Evolutionary conservation across 1,284 basidiomycete species (phyloP).

Genomic region (Cystobasidium sp.): DNA sequence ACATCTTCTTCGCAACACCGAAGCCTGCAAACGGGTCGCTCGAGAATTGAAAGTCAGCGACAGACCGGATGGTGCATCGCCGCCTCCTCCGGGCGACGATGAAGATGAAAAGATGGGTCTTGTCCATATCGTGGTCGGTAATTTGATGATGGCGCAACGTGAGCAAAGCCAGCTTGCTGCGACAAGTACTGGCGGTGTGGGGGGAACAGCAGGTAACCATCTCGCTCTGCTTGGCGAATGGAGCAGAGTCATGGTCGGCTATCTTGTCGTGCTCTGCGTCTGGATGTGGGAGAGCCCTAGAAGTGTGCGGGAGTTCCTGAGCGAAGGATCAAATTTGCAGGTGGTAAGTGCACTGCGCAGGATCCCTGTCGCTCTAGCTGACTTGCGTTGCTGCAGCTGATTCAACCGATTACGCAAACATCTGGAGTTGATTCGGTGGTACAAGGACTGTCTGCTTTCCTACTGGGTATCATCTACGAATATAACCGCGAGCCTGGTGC

Average conservation of each 20-base stretch:
- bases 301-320: constrained; percentile 85
- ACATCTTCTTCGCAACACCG: constrained; percentile 62
- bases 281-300: constrained; percentile 97
- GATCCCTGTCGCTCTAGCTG: constrained; percentile 6
- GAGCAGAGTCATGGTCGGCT: constrained; percentile 85
- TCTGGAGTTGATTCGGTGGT: constrained; percentile 83
- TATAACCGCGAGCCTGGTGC: constrained; percentile 91
- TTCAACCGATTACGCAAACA: constrained; percentile 90
- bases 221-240: constrained; percentile 72
- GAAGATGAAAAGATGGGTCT: constrained; percentile 61
- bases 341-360: constrained; percentile 67
- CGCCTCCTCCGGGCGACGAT: constrained; percentile 50
- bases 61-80: constrained; percentile 16
- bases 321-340: constrained; percentile 82
- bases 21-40: constrained; percentile 63
- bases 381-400: constrained; percentile 64
- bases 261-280: constrained; percentile 78
- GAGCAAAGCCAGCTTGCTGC: constrained; percentile 61
- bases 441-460: constrained; percentile 87
- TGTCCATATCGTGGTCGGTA: constrained; percentile 65
- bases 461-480: constrained; percentile 92
- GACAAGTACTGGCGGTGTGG: constrained; percentile 32
- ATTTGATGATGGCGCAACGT: constrained; percentile 65
- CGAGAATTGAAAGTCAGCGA: constrained; percentile 58
- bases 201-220: constrained; percentile 55